These are phyloP conservation scores for Penicillium sp. DNA, from an alignment of 2,329 filamentous ascomycete species.

Conservation along the genomic window DNA sequence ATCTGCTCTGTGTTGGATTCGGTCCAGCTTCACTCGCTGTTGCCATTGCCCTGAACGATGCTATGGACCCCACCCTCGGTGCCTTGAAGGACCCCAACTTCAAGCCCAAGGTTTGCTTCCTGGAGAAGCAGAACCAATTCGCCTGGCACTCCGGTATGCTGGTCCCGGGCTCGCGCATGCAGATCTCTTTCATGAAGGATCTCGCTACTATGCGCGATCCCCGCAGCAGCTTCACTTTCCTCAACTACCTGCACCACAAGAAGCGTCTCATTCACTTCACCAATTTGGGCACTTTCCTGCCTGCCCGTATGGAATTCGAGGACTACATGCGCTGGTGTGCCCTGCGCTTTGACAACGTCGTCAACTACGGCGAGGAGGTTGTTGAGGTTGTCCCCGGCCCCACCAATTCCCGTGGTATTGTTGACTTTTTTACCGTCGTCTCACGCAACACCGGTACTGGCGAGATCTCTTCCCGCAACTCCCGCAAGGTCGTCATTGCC, in stretches of 20 bases:
- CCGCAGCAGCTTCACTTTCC: constrained; percentile 86
- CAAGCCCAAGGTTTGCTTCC: constrained; percentile 72
- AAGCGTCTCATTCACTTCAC: constrained; percentile 83
- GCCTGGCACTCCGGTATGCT: constrained; percentile 97
- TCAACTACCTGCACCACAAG: constrained; percentile 87
- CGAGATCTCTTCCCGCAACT: constrained; percentile 38
- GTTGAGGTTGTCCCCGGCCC: constrained; percentile 64
- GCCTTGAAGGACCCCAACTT: constrained; percentile 32
- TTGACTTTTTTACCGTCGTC: constrained; percentile 66
- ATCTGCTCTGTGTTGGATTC: constrained; percentile 88
- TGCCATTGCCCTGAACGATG: constrained; percentile 82
- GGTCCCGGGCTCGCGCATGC: constrained; percentile 89
- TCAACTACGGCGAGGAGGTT: constrained; percentile 77
- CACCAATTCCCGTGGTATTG: constrained; percentile 45
- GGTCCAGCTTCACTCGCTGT: constrained; percentile 88
- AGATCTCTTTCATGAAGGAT: constrained; percentile 97
- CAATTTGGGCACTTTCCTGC: constrained; percentile 85
- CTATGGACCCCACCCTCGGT: constrained; percentile 51
- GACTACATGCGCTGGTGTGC: constrained; percentile 96
- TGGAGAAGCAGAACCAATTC: constrained; percentile 81
- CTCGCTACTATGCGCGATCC: constrained; percentile 86
- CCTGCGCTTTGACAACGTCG: constrained; percentile 68
- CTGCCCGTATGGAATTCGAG: constrained; percentile 83
- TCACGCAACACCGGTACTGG: constrained; percentile 59
- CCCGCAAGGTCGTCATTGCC: constrained; percentile 60